Evolutionary conservation across 2,329 filamentous ascomycete species (phyloP), one percentile per base, ranked within the genome.

Genomic region (Emergomyces orientalis): DNA sequence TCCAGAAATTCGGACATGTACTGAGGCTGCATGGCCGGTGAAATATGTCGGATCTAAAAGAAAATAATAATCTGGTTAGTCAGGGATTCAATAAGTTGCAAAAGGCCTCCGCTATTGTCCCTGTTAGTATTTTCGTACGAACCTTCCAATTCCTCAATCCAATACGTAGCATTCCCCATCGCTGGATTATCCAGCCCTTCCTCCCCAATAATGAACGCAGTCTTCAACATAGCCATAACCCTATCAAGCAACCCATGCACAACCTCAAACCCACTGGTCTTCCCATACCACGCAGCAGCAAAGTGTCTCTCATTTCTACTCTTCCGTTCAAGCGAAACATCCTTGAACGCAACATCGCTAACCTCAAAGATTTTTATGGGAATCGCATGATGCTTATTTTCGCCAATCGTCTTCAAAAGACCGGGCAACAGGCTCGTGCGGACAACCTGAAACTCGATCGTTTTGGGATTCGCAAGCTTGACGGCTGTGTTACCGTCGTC

Each of bases 161-260:
- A 97, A 41, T 99, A 99, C 69, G 90, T 83, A 55, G 85, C 81
- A 69, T 86, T 82, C 62, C 79, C 78, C 65, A 81, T 78, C 72
- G 85, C 79, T 30, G 84, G 79, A 66, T 83, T 78, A 67, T 82
- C 82, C 41, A 89, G 75, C 3, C 86, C 87, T 67, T 92, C 88
- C 70, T 92, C 90, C 64, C 84, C 82, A 2, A 86, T 88, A 63
- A 94, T 78, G 79, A 96, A 96, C 51, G 86, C 84, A 56, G 86
- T 88, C 72, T 88, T 88, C 65, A 99, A 84, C 93, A 97, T 97
- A 65, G 90, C 80, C 84, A 99, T 88, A 66, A 97, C 79, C 61
- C 94, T 88, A 76, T 99, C 94, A 52, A 99, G 80, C 67, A 99
- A 82, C 63, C 94, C 94, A 77, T 99, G 95, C 2, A 99, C 91